These are phyloP conservation scores for Eucommia ulmoides DNA, from an alignment of 257 asterid genomes.

Conservation along the genomic window DNA sequence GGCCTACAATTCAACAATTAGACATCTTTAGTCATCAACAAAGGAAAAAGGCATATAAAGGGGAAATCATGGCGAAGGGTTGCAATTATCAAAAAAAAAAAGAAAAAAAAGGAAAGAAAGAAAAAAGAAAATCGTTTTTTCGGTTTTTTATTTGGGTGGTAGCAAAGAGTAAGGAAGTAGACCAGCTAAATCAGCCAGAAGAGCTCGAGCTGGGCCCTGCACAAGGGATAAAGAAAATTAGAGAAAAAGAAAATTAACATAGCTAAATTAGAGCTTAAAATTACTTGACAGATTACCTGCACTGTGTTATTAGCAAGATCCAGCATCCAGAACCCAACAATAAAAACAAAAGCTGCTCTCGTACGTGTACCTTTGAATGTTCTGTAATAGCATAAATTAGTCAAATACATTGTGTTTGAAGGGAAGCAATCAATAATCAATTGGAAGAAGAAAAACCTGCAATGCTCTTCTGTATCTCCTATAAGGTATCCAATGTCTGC, in stretches of 20 bases:
- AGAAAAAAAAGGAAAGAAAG: conserved; percentile 1
- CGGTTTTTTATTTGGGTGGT: no score
- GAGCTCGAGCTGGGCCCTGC: conserved; percentile 99
- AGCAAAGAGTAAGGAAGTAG: conserved; percentile 10
- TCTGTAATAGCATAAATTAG: conserved; percentile 47
- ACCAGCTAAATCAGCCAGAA: conserved; percentile 98
- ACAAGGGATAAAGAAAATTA: no score
- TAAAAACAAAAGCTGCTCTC: conserved; percentile 82
- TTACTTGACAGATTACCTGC: conserved; percentile 62
- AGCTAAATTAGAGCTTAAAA: no score
- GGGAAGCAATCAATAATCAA: conserved; percentile 12
- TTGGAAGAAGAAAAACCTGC: conserved; percentile 64
- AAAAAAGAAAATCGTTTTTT: no score
- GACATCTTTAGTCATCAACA: conserved; percentile 4
- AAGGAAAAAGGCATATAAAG: no score
- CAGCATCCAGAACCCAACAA: conserved; percentile 96
- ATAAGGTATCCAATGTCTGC: conserved; percentile 96
- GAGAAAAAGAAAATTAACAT: no score
- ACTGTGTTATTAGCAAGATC: conserved; percentile 99
- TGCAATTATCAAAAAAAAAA: conserved; percentile 6
- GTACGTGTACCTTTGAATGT: conserved; percentile 95
- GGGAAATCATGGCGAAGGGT: no score
- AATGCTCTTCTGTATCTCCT: conserved; percentile 95
- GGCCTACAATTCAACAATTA: conserved; percentile 43
- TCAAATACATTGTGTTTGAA: conserved; percentile 10